Evolutionary conservation across 2,329 filamentous ascomycete species (phyloP).

Genomic region (Pyrenophora graminea): DNA sequence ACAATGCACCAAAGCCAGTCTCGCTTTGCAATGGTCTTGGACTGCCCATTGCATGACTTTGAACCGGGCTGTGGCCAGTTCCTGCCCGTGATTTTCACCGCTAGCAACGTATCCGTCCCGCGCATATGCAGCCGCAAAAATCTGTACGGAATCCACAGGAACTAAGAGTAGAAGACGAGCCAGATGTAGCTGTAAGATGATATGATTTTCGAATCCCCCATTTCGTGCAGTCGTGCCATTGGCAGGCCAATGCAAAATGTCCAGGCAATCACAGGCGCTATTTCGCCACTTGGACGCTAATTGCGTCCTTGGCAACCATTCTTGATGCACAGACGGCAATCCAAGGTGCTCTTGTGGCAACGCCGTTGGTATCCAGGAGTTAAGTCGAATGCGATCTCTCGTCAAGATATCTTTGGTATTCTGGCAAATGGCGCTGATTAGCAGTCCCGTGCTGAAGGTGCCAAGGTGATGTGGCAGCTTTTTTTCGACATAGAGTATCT

Average conservation of each 20-base stretch:
- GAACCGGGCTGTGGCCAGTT: constrained; percentile 4
- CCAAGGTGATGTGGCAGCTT: constrained; percentile 50
- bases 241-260: constrained; percentile 63
- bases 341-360: constrained; percentile 19
- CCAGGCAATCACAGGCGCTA: constrained; percentile 54
- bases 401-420: constrained; percentile 55
- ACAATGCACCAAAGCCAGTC: constrained; percentile 60
- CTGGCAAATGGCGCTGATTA: constrained; percentile 57
- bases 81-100: not conserved
- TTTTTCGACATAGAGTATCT: constrained; percentile 57
- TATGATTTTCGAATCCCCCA: constrained; percentile 59
- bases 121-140: constrained; percentile 42
- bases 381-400: constrained; percentile 52
- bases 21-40: constrained; percentile 60
- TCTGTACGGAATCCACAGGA: constrained; percentile 54
- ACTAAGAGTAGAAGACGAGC: constrained; percentile 58
- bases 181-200: constrained; percentile 60
- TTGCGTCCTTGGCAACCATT: constrained; percentile 55
- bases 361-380: constrained; percentile 40
- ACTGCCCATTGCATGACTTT: constrained; percentile 55
- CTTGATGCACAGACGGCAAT: constrained; percentile 1
- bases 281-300: constrained; percentile 57
- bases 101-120: constrained; percentile 8
- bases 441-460: constrained; percentile 55
- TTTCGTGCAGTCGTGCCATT: constrained; percentile 57